A percentile compares a stretch with the other conserved stretches of the same genome.
These are phyloP conservation scores for Acrasis kona DNA, from an alignment of 78 protist genomes.

Conservation along the genomic window DNA sequence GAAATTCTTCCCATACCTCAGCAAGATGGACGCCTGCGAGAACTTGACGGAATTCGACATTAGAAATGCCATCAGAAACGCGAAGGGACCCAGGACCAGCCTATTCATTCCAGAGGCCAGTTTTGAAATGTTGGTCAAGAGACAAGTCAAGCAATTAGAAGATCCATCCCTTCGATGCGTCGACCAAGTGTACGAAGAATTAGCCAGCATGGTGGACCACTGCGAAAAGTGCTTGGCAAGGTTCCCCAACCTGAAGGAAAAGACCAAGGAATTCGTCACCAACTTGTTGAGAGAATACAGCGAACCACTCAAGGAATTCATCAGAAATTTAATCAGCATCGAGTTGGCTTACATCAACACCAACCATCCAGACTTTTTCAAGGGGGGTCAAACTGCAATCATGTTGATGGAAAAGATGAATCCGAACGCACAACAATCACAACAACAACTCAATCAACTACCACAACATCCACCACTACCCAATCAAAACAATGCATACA, in stretches of 20 bases:
- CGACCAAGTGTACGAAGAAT: constrained; percentile 75
- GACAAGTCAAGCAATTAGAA: constrained; percentile 58
- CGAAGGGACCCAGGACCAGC: constrained; percentile 64
- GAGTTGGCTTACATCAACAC: constrained; percentile 73
- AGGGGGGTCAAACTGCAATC: constrained; percentile 15
- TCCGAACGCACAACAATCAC: not conserved
- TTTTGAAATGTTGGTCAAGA: constrained; percentile 73
- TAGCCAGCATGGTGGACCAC: constrained; percentile 9
- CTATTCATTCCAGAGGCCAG: constrained; percentile 85
- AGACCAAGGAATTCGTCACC: not conserved
- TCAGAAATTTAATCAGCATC: constrained; percentile 48
- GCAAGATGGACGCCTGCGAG: constrained; percentile 19
- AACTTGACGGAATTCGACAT: constrained; percentile 58
- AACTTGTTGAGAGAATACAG: not conserved
- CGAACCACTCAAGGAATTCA: not conserved
- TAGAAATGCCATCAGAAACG: constrained; percentile 69
- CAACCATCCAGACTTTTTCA: constrained; percentile 23
- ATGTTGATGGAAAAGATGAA: not conserved
- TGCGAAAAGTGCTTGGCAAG: not conserved
- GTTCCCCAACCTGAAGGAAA: constrained; percentile 7
- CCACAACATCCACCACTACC: constrained; percentile 8
- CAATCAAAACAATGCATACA: constrained; percentile 28
- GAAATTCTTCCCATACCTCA: constrained; percentile 26
- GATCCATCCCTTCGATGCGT: constrained; percentile 64
- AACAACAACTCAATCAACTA: not conserved